Conservation (phyloP, 1,284 basidiomycete genomes). For the Ceratobasidium sp. region DNA sequence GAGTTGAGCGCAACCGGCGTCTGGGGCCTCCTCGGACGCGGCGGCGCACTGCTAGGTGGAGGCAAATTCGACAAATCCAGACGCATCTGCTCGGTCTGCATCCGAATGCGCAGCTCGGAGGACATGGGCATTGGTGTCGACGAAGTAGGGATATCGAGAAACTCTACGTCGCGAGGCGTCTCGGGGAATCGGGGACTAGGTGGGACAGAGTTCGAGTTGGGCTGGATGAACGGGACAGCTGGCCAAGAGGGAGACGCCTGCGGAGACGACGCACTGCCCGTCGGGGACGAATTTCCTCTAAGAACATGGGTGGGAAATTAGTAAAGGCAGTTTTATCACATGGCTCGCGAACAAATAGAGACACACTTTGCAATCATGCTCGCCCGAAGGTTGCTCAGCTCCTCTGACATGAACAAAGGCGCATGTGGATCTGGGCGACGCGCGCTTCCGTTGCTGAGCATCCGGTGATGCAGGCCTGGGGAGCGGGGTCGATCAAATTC, state of each 20-base stretch:
- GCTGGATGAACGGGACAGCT: conserved; percentile 12
- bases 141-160: background rate
- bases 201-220: background rate
- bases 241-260: conserved; percentile 24
- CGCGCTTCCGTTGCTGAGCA: conserved; percentile 12
- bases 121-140: conserved; percentile 12
- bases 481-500: conserved; percentile 34
- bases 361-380: conserved; percentile 36
- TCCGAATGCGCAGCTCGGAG: conserved; percentile 19
- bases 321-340: background rate
- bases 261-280: background rate
- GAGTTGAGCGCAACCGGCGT: conserved; percentile 36
- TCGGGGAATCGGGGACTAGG: conserved; percentile 1
- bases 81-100: conserved; percentile 37
- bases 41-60: conserved; percentile 23
- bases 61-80: conserved; percentile 31
- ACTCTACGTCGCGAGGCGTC: background rate
- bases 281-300: conserved; percentile 25
- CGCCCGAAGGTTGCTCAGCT: conserved; percentile 33
- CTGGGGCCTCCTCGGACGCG: conserved; percentile 30
- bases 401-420: conserved; percentile 40
- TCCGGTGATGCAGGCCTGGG: conserved; percentile 27
- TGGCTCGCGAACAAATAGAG: background rate
- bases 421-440: conserved; percentile 32
- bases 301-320: background rate